Evolutionary conservation across 2,329 filamentous ascomycete species (phyloP).

Genomic region (Pseudomassariella vexata): DNA sequence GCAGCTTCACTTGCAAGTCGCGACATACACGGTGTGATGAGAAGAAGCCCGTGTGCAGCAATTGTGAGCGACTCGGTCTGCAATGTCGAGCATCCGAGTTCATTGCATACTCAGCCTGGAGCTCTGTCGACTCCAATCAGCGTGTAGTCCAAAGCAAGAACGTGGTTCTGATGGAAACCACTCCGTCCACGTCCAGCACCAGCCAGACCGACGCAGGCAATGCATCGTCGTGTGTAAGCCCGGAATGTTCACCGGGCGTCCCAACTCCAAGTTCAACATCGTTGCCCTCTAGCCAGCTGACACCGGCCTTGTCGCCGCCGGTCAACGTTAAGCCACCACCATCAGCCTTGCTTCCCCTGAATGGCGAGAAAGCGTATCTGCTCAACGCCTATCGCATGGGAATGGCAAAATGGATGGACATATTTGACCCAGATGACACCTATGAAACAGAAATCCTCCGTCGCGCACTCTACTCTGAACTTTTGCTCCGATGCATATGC

Average conservation of each 20-base stretch:
- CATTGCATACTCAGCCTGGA: slow-evolving; percentile 5
- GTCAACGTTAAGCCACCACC: no score
- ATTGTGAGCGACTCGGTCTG: slow-evolving; percentile 5
- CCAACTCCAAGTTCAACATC: no score
- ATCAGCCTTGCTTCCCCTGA: slow-evolving; percentile 4
- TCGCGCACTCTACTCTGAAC: slow-evolving; percentile 2
- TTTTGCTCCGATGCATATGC: slow-evolving; percentile 5
- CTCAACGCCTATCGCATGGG: slow-evolving; percentile 2
- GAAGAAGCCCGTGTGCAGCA: slow-evolving; percentile 7
- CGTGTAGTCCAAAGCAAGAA: no score
- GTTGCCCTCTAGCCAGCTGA: no score
- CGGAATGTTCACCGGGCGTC: no score
- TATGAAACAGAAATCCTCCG: slow-evolving; percentile 5
- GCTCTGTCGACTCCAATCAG: no score
- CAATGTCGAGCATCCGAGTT: slow-evolving; percentile 6
- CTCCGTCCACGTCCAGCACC: no score
- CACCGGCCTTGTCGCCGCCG: background rate
- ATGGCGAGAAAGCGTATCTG: slow-evolving; percentile 3
- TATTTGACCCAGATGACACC: slow-evolving; percentile 5
- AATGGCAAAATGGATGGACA: slow-evolving; percentile 8
- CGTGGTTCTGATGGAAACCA: no score
- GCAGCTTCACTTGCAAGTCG: slow-evolving; percentile 5
- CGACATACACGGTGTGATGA: slow-evolving; percentile 8
- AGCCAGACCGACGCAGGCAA: no score
- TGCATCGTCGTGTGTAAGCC: no score